Percentiles rank a stretch among this genome's conserved stretches.
phyloP scores from a whole-genome alignment of 75 land plant genomes.

The Ceratopteris richardii region DNA sequence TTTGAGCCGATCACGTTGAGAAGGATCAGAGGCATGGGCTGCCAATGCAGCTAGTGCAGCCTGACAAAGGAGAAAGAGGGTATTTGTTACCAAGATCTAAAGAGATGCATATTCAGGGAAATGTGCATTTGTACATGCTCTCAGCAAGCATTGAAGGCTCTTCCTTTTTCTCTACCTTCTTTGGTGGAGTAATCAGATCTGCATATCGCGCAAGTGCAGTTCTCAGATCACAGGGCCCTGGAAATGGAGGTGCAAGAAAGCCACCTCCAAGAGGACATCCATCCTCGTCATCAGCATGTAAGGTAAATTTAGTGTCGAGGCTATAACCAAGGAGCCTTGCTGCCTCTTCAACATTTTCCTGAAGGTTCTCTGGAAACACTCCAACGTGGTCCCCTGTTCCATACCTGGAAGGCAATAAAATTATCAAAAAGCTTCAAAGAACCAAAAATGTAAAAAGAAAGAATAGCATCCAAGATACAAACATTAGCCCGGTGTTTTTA shows the following conservation, averaged over 20 bases:
- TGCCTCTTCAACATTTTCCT: slow-evolving; percentile 35
- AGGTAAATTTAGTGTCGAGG: slow-evolving; percentile 23
- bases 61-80: slow-evolving; percentile 33
- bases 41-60: slow-evolving; percentile 58
- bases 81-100: too few relatives aligned
- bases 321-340: slow-evolving; percentile 17
- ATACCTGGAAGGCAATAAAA: slow-evolving; percentile 14
- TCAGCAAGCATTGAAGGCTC: too few relatives aligned
- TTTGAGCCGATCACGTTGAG: slow-evolving; percentile 58
- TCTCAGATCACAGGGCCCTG: slow-evolving; percentile 26
- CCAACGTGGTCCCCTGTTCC: slow-evolving; percentile 44
- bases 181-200: slow-evolving; percentile 36
- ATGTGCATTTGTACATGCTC: too few relatives aligned
- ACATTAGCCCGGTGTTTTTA: slow-evolving; percentile 54
- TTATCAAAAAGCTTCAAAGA: too few relatives aligned
- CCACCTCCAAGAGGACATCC: slow-evolving; percentile 17
- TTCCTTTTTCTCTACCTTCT: slow-evolving; percentile 24
- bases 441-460: not conserved
- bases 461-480: slow-evolving; percentile 15
- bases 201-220: slow-evolving; percentile 38
- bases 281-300: slow-evolving; percentile 24
- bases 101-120: too few relatives aligned
- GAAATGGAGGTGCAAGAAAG: slow-evolving; percentile 25
- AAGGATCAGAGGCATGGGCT: slow-evolving; percentile 67
- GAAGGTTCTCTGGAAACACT: slow-evolving; percentile 27